Percentiles rank a stretch among this genome's conserved stretches.
phyloP scores from a whole-genome alignment of 352 stramenopile species.

The Pythium apleroticum region DNA sequence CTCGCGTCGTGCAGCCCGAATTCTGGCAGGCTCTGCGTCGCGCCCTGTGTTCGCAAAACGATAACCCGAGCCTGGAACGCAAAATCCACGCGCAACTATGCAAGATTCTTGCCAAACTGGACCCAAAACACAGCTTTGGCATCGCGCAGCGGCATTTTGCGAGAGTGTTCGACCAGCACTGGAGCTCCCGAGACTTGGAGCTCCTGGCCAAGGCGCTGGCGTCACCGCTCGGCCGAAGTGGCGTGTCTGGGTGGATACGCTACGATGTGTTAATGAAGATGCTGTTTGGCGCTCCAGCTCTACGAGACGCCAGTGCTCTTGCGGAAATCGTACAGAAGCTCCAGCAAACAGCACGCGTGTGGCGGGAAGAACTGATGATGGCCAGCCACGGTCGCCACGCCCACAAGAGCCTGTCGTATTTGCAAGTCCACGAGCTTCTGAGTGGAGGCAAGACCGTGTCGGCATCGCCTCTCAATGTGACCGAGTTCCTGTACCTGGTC shows the following conservation, averaged over 20 bases:
- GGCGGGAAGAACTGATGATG: constrained; percentile 23
- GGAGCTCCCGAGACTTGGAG: constrained; percentile 37
- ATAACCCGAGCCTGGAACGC: constrained; percentile 21
- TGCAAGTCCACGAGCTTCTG: constrained; percentile 14
- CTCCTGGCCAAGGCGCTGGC: constrained; percentile 27
- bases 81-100: constrained; percentile 45
- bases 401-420: constrained; percentile 17
- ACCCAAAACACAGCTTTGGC: constrained; percentile 30
- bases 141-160: constrained; percentile 43
- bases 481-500: constrained; percentile 46
- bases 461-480: constrained; percentile 15
- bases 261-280: constrained; percentile 61
- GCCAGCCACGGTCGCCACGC: constrained; percentile 16
- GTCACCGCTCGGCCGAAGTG: neutral
- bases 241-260: constrained; percentile 19
- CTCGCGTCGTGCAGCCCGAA: constrained; percentile 22
- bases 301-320: constrained; percentile 28
- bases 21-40: constrained; percentile 48
- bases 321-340: constrained; percentile 29
- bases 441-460: neutral
- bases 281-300: constrained; percentile 40
- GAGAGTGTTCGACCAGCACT: constrained; percentile 52
- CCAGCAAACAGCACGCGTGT: constrained; percentile 7
- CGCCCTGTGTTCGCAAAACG: constrained; percentile 32
- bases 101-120: constrained; percentile 59